Evolutionary conservation across 257 asterid species (phyloP).

Genomic region (Penstemon eatonii): DNA sequence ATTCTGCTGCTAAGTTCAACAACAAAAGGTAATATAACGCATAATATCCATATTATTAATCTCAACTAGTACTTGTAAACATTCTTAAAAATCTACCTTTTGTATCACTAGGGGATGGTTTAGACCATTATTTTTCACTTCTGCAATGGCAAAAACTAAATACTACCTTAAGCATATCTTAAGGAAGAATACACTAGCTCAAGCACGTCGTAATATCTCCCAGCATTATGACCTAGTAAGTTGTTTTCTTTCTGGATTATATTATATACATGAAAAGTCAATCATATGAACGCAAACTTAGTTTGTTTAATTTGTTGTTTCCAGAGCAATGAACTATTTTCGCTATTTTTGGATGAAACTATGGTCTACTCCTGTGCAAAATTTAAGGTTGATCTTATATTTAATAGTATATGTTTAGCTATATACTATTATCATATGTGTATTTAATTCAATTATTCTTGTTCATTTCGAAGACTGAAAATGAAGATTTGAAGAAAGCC

Average conservation of each 20-base stretch:
- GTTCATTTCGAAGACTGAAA: slow-evolving; percentile 35
- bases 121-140: slow-evolving; percentile 75
- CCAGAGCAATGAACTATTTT: slow-evolving; percentile 86
- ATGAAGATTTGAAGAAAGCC: slow-evolving; percentile 64
- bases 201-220: slow-evolving; percentile 81
- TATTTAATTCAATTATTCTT: background rate
- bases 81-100: no score
- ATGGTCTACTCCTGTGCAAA: slow-evolving; percentile 83
- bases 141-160: slow-evolving; percentile 73
- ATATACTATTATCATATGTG: background rate
- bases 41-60: no score
- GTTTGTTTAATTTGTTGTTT: background rate
- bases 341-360: slow-evolving; percentile 66
- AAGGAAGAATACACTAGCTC: slow-evolving; percentile 71
- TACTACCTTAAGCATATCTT: slow-evolving; percentile 68
- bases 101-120: slow-evolving; percentile 78
- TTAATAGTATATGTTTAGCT: background rate
- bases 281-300: background rate
- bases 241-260: slow-evolving; percentile 23
- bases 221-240: slow-evolving; percentile 88
- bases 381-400: slow-evolving; percentile 46
- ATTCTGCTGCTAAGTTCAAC: slow-evolving; percentile 42
- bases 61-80: no score
- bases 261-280: slow-evolving; percentile 26
- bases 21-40: slow-evolving; percentile 42